These are phyloP conservation scores for Selaginella tamariscina DNA, from an alignment of 75 land plant species.

Conservation along the genomic window DNA sequence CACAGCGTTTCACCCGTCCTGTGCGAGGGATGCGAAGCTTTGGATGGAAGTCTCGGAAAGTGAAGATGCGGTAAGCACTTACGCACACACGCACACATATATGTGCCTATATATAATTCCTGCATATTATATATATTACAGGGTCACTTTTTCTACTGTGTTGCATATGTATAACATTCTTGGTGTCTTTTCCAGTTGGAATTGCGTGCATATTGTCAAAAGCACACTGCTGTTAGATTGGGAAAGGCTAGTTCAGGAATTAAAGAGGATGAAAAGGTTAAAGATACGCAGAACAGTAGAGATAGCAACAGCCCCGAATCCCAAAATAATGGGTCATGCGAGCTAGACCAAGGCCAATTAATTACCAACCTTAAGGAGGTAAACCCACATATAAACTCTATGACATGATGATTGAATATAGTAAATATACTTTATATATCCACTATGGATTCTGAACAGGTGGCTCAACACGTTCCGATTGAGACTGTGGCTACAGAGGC, in stretches of 20 bases:
- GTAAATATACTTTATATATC: too few relatives aligned
- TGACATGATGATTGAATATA: too few relatives aligned
- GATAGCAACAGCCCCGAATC: background rate
- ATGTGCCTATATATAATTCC: too few relatives aligned
- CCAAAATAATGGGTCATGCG: background rate
- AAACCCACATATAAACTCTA: too few relatives aligned
- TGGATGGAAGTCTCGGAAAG: slow-evolving; percentile 73
- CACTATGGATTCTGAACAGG: background rate
- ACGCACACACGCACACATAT: too few relatives aligned
- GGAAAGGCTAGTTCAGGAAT: background rate
- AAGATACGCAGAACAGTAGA: background rate
- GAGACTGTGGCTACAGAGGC: background rate
- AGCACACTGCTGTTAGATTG: slow-evolving; percentile 43
- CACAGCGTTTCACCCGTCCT: slow-evolving; percentile 76
- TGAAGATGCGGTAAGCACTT: slow-evolving; percentile 45
- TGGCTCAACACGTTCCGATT: background rate
- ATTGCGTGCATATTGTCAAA: slow-evolving; percentile 72
- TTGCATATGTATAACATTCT: background rate
- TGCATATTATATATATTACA: too few relatives aligned
- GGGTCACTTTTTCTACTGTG: background rate
- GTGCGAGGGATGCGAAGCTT: slow-evolving; percentile 77
- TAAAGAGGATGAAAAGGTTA: background rate
- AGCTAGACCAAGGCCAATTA: background rate
- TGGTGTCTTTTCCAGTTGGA: slow-evolving; percentile 47
- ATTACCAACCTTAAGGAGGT: background rate